Conservation (phyloP, 805 yeast species). For the Nakazawaea ishiwadae region DNA sequence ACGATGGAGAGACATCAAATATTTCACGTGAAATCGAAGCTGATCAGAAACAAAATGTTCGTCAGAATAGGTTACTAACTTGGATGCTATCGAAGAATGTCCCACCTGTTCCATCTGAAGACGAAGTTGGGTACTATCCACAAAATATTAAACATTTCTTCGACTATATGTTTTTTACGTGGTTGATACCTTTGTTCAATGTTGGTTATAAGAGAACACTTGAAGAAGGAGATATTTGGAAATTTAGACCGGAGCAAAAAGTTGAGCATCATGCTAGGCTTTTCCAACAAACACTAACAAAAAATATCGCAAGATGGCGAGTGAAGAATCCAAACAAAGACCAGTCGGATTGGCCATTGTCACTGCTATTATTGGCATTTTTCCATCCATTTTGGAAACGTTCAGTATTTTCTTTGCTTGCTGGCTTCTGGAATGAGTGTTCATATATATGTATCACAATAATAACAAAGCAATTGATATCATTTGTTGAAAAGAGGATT, state of each 20-base stretch:
- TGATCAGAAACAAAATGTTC: no score
- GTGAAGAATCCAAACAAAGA: background rate
- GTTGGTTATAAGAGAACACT: conserved; percentile 64
- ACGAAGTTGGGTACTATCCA: conserved; percentile 45
- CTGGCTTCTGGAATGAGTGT: background rate
- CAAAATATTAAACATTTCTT: conserved; percentile 6
- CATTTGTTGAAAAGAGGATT: background rate
- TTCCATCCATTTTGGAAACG: background rate
- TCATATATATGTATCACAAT: background rate
- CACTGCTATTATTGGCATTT: background rate
- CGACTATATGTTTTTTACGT: conserved; percentile 42
- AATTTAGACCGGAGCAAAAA: conserved; percentile 29
- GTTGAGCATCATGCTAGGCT: conserved; percentile 21
- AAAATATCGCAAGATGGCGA: background rate
- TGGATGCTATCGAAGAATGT: conserved; percentile 31
- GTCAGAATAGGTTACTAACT: conserved; percentile 29
- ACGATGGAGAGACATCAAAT: no score
- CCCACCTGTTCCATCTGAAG: conserved; percentile 49
- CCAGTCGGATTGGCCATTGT: background rate
- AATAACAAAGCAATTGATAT: background rate
- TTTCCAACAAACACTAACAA: conserved; percentile 20
- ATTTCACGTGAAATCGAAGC: no score
- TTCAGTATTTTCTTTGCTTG: background rate
- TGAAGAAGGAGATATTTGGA: conserved; percentile 49
- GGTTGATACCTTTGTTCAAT: conserved; percentile 52